A percentile compares a stretch with the other conserved stretches of the same genome.
Conservation (phyloP, 1,139 yeast species). For the Sugiyamaella xylanicola region DNA sequence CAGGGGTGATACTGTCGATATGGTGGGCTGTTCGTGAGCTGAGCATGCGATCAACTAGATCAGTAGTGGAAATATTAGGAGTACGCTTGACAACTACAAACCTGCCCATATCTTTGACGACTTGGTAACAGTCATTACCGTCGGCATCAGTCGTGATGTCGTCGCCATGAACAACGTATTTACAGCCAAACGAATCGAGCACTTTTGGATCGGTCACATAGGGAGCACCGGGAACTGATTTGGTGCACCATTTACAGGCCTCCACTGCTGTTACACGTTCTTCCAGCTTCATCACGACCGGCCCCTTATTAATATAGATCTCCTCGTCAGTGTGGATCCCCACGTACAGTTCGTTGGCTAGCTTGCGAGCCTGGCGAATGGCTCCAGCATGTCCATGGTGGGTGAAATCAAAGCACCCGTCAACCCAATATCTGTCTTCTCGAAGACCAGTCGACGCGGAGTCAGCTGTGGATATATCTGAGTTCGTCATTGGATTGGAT, state of each 20-base stretch:
- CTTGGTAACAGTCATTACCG: slow-evolving; percentile 89
- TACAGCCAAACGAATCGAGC: slow-evolving; percentile 73
- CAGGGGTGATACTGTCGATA: slow-evolving; percentile 44
- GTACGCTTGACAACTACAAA: slow-evolving; percentile 90
- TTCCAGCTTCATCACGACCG: slow-evolving; percentile 82
- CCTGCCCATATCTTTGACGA: slow-evolving; percentile 80
- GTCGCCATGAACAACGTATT: slow-evolving; percentile 95
- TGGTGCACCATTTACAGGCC: slow-evolving; percentile 88
- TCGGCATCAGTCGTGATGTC: slow-evolving; percentile 95
- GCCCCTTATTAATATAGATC: slow-evolving; percentile 80
- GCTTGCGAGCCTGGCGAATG: slow-evolving; percentile 84
- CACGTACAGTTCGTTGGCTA: slow-evolving; percentile 71
- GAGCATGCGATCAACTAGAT: slow-evolving; percentile 89
- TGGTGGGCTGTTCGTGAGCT: slow-evolving; percentile 60
- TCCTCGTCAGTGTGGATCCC: slow-evolving; percentile 95
- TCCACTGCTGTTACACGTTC: slow-evolving; percentile 83
- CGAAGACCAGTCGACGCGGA: slow-evolving; percentile 4
- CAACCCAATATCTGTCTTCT: slow-evolving; percentile 68
- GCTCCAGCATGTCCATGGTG: slow-evolving; percentile 99
- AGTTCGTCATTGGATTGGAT: not conserved
- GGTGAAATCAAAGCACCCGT: slow-evolving; percentile 96
- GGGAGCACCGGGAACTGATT: slow-evolving; percentile 77
- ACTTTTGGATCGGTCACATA: slow-evolving; percentile 89
- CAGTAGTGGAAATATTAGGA: slow-evolving; percentile 92
- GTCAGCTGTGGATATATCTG: not conserved